Percentiles rank a stretch among this genome's conserved stretches.
These are phyloP conservation scores for Penicillium subrubescens DNA, from an alignment of 495 filamentous ascomycete genomes.

Conservation along the genomic window DNA sequence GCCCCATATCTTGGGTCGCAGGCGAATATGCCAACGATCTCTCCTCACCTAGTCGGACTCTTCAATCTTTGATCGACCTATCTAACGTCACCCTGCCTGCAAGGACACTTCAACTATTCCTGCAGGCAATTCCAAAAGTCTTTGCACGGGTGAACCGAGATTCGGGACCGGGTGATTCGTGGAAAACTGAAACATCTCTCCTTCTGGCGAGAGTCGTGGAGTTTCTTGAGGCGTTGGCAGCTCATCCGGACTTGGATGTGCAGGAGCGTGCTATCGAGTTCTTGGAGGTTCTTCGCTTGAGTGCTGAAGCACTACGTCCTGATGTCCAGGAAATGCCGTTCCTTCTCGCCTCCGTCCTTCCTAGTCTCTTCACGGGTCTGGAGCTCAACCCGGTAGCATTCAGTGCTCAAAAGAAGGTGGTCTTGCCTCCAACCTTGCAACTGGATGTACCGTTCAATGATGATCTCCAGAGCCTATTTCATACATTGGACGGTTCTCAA, in stretches of 20 bases:
- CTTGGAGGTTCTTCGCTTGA: constrained; percentile 81
- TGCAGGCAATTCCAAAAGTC: constrained; percentile 88
- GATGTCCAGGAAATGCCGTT: constrained; percentile 71
- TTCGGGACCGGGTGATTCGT: constrained; percentile 60
- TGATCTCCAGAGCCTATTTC: constrained; percentile 65
- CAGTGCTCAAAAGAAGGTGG: constrained; percentile 84
- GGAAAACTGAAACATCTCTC: constrained; percentile 70
- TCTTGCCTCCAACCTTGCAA: constrained; percentile 70
- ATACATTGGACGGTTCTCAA: constrained; percentile 8
- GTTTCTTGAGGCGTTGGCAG: constrained; percentile 73
- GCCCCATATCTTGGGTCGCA: constrained; percentile 75
- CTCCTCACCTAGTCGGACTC: constrained; percentile 60
- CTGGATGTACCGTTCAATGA: constrained; percentile 79
- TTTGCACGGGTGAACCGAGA: constrained; percentile 66
- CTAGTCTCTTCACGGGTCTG: constrained; percentile 78
- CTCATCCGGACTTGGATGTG: constrained; percentile 88
- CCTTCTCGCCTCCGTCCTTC: constrained; percentile 84
- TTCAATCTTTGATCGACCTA: constrained; percentile 71
- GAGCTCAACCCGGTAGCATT: constrained; percentile 89
- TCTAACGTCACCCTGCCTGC: constrained; percentile 62
- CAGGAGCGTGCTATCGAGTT: constrained; percentile 95
- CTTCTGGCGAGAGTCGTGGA: constrained; percentile 78
- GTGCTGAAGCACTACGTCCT: constrained; percentile 73
- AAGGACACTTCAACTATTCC: constrained; percentile 67
- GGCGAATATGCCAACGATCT: constrained; percentile 82